Evolutionary conservation across 192 early-diverging fungal genomes (phyloP).

Genomic region (Rhizoclosmatium sp.): DNA sequence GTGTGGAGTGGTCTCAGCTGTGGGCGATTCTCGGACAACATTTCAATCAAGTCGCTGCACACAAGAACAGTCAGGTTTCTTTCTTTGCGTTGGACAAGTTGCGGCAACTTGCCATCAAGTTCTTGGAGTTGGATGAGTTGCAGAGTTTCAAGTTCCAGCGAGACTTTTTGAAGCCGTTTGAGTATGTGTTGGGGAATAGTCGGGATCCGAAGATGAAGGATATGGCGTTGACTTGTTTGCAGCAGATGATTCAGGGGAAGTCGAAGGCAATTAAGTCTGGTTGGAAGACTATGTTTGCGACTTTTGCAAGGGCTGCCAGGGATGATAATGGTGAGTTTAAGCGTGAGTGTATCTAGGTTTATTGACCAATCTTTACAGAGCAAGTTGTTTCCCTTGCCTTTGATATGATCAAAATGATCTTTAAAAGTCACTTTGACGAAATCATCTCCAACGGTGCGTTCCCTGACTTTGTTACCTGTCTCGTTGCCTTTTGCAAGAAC

Average conservation of each 20-base stretch:
- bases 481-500: constrained; percentile 73
- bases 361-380: constrained; percentile 58
- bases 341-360: constrained; percentile 53
- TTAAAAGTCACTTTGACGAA: constrained; percentile 68
- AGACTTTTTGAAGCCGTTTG: constrained; percentile 92
- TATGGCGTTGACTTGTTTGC: constrained; percentile 60
- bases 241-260: constrained; percentile 65
- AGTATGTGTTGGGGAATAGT: constrained; percentile 73
- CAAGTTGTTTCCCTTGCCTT: constrained; percentile 74
- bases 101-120: constrained; percentile 94
- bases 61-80: constrained; percentile 83
- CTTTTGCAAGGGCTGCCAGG: constrained; percentile 66
- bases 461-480: constrained; percentile 56
- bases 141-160: constrained; percentile 97
- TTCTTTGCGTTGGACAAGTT: constrained; percentile 94
- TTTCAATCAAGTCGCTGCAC: constrained; percentile 85
- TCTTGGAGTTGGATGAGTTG: constrained; percentile 94
- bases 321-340: constrained; percentile 50
- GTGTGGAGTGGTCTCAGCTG: constrained; percentile 94
- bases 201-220: constrained; percentile 86
- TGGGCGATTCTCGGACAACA: constrained; percentile 77
- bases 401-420: constrained; percentile 70
- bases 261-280: constrained; percentile 57
- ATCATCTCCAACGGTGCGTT: constrained; percentile 63
- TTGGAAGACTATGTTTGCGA: constrained; percentile 64